phyloP scores from a whole-genome alignment of 176 grass and related monocot species.

The Musa itinerans region DNA sequence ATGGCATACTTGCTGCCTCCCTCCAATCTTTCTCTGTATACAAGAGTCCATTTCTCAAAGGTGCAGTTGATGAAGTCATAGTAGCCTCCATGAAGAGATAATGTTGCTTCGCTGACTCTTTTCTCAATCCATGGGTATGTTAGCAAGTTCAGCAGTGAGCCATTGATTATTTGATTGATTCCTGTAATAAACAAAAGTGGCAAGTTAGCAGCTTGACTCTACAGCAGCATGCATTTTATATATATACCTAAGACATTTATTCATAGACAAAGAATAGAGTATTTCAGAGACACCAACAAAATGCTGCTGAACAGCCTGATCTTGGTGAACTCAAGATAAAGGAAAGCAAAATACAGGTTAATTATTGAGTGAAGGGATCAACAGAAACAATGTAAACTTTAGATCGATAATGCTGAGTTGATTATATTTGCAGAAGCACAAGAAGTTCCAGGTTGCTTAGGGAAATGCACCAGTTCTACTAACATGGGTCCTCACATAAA shows the following conservation, averaged over 20 bases:
- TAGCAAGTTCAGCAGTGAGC: constrained; percentile 79
- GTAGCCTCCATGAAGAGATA: constrained; percentile 81
- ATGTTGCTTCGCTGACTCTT: constrained; percentile 59
- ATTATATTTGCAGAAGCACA: not conserved
- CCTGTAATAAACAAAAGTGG: constrained; percentile 33
- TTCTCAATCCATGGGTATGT: constrained; percentile 96
- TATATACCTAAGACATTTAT: not conserved
- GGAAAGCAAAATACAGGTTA: too few relatives aligned
- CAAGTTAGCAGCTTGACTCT: not conserved
- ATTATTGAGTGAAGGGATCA: too few relatives aligned
- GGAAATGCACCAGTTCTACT: too few relatives aligned
- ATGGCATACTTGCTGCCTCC: constrained; percentile 96
- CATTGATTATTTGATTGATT: constrained; percentile 92
- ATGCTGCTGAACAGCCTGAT: too few relatives aligned
- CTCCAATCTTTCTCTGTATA: constrained; percentile 61
- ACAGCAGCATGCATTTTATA: not conserved
- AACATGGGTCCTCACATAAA: too few relatives aligned
- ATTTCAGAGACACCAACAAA: too few relatives aligned
- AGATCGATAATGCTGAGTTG: too few relatives aligned
- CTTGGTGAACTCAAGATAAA: too few relatives aligned
- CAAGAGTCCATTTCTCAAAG: constrained; percentile 88
- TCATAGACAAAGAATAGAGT: not conserved
- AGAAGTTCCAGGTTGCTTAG: not conserved
- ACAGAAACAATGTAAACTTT: too few relatives aligned
- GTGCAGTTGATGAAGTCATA: constrained; percentile 82